Evolutionary conservation across 495 filamentous ascomycete genomes (phyloP).

Genomic region (Neurospora sp.): DNA sequence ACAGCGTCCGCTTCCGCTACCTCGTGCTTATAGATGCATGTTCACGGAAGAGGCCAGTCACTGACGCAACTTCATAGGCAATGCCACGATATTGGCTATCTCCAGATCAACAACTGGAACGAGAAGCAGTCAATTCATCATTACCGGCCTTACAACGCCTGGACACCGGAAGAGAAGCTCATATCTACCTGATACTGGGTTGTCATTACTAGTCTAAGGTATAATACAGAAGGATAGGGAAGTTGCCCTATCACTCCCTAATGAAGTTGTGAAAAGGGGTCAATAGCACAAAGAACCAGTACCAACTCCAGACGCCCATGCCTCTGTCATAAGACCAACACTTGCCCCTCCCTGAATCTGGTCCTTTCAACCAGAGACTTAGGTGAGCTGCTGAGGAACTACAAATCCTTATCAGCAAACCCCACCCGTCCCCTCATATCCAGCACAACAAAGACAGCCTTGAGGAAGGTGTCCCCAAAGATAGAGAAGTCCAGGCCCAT

Average conservation of each 20-base stretch:
- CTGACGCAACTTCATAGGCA: not conserved
- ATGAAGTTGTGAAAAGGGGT: not conserved
- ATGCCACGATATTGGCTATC: not conserved
- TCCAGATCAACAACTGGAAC: not conserved
- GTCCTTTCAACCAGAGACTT: not conserved
- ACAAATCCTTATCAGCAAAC: conserved; percentile 43
- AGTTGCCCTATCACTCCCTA: no score
- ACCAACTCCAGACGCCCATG: not conserved
- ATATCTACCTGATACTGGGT: not conserved
- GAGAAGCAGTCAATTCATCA: not conserved
- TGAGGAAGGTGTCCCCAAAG: conserved; percentile 63
- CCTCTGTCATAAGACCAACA: not conserved
- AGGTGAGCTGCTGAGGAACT: not conserved
- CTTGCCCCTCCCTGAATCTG: not conserved
- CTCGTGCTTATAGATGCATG: not conserved
- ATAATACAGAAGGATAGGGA: no score
- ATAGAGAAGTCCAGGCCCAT: conserved; percentile 50
- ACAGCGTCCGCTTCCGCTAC: not conserved
- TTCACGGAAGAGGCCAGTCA: not conserved
- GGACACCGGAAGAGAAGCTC: not conserved
- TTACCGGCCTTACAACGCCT: not conserved
- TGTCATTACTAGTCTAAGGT: no score
- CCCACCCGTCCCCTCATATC: conserved; percentile 62
- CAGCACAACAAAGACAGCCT: conserved; percentile 65
- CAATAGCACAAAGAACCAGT: not conserved